Percentiles rank a stretch among this genome's conserved stretches.
Conservation (phyloP, 129 eudicot species). For the Tagetes erecta region DNA sequence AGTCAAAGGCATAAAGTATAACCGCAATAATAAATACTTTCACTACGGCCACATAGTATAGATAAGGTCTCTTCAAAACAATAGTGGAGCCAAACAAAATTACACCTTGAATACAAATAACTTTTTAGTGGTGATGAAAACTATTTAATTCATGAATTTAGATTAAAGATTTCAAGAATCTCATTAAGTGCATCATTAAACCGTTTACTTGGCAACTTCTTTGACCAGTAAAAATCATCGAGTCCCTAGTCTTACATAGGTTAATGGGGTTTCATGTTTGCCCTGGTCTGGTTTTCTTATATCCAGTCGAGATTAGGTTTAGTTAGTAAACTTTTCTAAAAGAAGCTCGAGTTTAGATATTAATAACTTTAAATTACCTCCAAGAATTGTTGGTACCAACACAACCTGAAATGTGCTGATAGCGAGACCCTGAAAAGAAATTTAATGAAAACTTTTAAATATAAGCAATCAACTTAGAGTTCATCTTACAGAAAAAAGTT, state of each 20-base stretch:
- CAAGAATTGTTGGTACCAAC: constrained; percentile 82
- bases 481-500: background rate
- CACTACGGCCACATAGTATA: background rate
- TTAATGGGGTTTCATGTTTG: background rate
- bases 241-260: background rate
- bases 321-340: too few species aligned
- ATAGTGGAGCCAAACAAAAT: background rate
- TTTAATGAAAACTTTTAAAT: background rate
- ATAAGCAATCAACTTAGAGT: background rate
- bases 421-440: constrained; percentile 84
- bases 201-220: background rate
- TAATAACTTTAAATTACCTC: constrained; percentile 64
- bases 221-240: background rate
- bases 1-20: background rate
- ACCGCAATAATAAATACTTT: background rate
- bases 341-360: too few species aligned
- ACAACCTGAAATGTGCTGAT: constrained; percentile 97
- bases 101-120: background rate
- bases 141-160: background rate
- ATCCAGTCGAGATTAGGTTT: too few species aligned
- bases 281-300: too few species aligned
- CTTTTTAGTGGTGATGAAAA: background rate
- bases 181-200: background rate
- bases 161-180: background rate
- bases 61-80: background rate